Evolutionary conservation across 1,139 yeast species (phyloP).

Genomic region (Sugiyamaella pinicola): DNA sequence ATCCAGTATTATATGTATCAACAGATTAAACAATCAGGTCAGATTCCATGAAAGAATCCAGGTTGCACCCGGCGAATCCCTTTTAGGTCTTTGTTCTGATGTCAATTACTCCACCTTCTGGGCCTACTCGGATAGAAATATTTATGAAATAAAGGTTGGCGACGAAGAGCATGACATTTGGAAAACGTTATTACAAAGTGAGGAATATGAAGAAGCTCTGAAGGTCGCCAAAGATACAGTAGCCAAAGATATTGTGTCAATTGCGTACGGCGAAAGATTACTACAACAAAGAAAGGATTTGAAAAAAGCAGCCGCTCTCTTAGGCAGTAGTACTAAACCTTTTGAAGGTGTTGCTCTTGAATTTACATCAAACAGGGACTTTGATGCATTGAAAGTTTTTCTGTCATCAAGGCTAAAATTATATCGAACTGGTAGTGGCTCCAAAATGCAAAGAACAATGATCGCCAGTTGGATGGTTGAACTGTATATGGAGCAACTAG

Average conservation of each 20-base stretch:
- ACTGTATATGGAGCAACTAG: conserved; percentile 55
- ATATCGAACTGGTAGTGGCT: conserved; percentile 9
- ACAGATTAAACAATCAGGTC: conserved; percentile 53
- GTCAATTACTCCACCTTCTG: conserved; percentile 56
- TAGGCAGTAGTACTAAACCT: conserved; percentile 67
- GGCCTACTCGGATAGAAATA: conserved; percentile 54
- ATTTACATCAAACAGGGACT: conserved; percentile 52
- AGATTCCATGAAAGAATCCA: conserved; percentile 48
- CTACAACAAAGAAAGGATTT: conserved; percentile 38
- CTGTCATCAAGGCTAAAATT: conserved; percentile 54
- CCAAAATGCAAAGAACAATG: conserved; percentile 56
- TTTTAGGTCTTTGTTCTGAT: conserved; percentile 66
- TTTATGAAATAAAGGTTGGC: conserved; percentile 64
- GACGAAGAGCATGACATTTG: conserved; percentile 77
- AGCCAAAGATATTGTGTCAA: conserved; percentile 57
- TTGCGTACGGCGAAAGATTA: conserved; percentile 64
- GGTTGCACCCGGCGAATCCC: conserved; percentile 44
- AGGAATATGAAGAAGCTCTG: conserved; percentile 71
- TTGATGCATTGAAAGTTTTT: conserved; percentile 58
- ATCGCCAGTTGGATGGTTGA: conserved; percentile 87
- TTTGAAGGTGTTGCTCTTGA: conserved; percentile 71
- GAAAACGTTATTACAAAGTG: conserved; percentile 65
- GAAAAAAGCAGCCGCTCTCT: conserved; percentile 59
- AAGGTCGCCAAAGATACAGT: conserved; percentile 46
- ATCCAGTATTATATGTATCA: conserved; percentile 49